Evolutionary conservation across 805 yeast genomes (phyloP), one percentile per base, ranked within the genome.

Genomic region (Candida boleticola): DNA sequence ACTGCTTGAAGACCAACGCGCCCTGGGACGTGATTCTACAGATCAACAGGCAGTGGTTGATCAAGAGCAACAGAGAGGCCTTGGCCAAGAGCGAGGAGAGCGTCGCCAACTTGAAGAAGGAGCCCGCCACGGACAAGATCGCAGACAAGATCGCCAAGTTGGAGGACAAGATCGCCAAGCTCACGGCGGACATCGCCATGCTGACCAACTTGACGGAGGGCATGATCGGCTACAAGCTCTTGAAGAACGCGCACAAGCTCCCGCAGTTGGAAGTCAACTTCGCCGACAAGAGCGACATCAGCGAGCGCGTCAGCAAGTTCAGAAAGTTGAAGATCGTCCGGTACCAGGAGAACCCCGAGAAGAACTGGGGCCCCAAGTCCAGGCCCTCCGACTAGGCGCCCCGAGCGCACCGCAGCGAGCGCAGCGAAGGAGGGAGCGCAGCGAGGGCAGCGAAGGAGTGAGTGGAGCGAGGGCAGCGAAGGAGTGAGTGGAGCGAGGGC

Each of bases 341-440:
- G 53, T 92, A 76, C 63, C 99, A 90, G 60, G 89, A 82, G 57
- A 92, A 90, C 57, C 99, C 99, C 13, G 77, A 89, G 1, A 87
- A 86, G 59, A 83, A 87, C 60, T 93, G 99, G 99, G 99, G 99
- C 1, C 99, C 98, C 29, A 88, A 85, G 66, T 80, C 96, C 3
- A 81, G 85, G 55, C 95, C 95, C 29, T 33, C 36, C 5, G 21
- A 23, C 32, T 29, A 20, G 27, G 27, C 27, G 10, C n/a, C n/a
- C n/a, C n/a, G n/a, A n/a, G n/a, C n/a, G n/a, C 5, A 37, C 14
- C 22, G 3, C n/a, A n/a, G n/a, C n/a, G n/a, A n/a, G n/a, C n/a
- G n/a, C n/a, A n/a, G n/a, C n/a, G n/a, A n/a, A n/a, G n/a, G n/a
- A n/a, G n/a, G n/a, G n/a, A n/a, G n/a, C n/a, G n/a, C n/a, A n/a